A percentile compares a stretch with the other conserved stretches of the same genome.
Evolutionary conservation across 1,284 basidiomycete species (phyloP).

Genomic region (Taiwanofungus camphoratus): DNA sequence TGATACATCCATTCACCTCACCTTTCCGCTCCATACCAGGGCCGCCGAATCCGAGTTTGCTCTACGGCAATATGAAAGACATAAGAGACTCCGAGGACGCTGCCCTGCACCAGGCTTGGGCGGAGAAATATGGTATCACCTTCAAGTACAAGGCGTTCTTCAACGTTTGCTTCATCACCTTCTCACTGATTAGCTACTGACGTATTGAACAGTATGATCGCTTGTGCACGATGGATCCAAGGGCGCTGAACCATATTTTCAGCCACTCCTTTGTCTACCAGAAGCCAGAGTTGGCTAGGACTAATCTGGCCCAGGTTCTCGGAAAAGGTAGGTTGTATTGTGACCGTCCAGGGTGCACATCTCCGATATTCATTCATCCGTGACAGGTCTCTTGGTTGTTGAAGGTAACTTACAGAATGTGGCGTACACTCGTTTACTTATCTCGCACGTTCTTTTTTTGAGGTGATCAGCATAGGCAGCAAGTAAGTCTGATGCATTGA

Average conservation of each 20-base stretch:
- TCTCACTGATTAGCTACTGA: background rate
- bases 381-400: conserved; percentile 6
- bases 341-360: background rate
- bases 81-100: conserved; percentile 36
- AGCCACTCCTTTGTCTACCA: conserved; percentile 29
- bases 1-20: conserved; percentile 28
- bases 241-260: conserved; percentile 34
- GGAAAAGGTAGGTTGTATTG: conserved; percentile 23
- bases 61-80: conserved; percentile 50
- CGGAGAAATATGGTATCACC: conserved; percentile 45
- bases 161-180: conserved; percentile 32
- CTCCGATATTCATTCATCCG: background rate
- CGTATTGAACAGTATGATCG: conserved; percentile 28
- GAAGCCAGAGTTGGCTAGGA: conserved; percentile 25
- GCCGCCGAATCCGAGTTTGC: conserved; percentile 40
- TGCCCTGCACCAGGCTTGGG: conserved; percentile 48
- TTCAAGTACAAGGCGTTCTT: conserved; percentile 42
- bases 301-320: conserved; percentile 19
- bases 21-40: conserved; percentile 44
- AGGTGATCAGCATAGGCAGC: conserved; percentile 9
- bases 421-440: background rate
- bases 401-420: conserved; percentile 6
- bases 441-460: background rate
- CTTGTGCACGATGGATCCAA: conserved; percentile 36
- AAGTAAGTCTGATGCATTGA: background rate